Evolutionary conservation across 345 rosid species (phyloP), one percentile per base, ranked within the genome.

Genomic region (Heritiera fomes): DNA sequence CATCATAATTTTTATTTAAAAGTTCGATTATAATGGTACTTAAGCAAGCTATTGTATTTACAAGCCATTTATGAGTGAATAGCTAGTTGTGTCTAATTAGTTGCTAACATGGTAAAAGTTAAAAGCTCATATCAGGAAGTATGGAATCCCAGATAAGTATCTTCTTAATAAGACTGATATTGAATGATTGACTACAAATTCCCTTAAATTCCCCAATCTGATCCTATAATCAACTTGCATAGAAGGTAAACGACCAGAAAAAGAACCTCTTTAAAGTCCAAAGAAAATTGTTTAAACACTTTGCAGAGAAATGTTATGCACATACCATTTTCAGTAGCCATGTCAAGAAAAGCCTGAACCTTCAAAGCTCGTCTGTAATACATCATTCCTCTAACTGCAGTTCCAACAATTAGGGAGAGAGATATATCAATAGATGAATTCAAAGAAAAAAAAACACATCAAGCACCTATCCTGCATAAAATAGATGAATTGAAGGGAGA

Each of bases 311-410:
- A 53, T 28, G 3, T 62, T 62, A 62, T 5, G 47, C 11, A 15
- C 11, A 81, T 85, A 96, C 99, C 97, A 55, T 49, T 72, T 84
- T 94, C 97, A 79, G 47, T 43, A 87, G 99, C 99, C 99, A 96
- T 94, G 88, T 96, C 99, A 82, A 96, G 97, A 80, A 94, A 96
- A 81, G 98, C 98, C 84, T 96, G 99, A 85, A 96, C 97, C 92
- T 87, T 96, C 81, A 96, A 83, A 77, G 99, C 99, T 60, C 99
- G 89, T 88, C 94, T 87, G 83, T 92, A 96, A 79, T 96, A 96
- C 99, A 94, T 94, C 99, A 96, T 96, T 61, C 99, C 99, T 86
- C 99, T 87, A 77, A 96, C 97, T 96, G 95, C 85, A 86, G 52
- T 32, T 75, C 71, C 75, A 34, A 52, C 49, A 68, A 79, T 86